Base-by-base conservation (phyloP, 2,329 filamentous ascomycete genomes). In the Gnomoniopsis sp. region DNA sequence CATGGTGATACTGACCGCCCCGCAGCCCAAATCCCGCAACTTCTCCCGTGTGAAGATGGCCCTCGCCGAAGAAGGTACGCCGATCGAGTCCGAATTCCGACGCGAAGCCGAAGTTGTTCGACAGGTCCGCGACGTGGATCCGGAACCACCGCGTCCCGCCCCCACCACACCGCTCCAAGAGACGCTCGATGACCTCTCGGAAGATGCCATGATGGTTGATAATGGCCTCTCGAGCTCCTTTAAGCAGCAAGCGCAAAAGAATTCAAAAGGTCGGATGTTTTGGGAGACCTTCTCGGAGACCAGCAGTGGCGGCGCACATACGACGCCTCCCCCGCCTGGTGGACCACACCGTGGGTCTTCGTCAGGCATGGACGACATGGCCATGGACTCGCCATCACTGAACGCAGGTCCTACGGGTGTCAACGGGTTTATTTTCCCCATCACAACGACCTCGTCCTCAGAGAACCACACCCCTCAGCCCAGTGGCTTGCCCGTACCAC, bases 101-200 rank as follows among this genome's bases (percentile, higher is more conserved):
- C 88, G 92, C 43, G 95, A 99, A 77, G 92, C 93, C 41, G 93
- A 98, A 73, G 95, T 98, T 6, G 91, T 99, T 63, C 90, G 91
- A 53, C 95, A 97, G 73, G 93, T 98, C 30, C 89, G 92, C 46
- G 93, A 97, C 67, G 82, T 88, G 63, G 85, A 86, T 51, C 75
- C 86, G 15, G 82, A 84, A 58, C 76, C 71, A 30, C 69, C 71
- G 59, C 71, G 71, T 65, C 68, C 76, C 56, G 70, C 49, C 8
- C 90, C 90, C 0, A 86, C 76, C 49, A 71, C 91, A 41, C 84
- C 82, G n/a, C 78, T 82, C 2, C 82, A 85, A 33, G 87, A 89
- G 23, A 77, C 77, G 1, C 74, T 90, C 17, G 88, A 91, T 64
- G 88, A 89, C 48, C 83, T 89, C 33, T 81, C 83, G 0, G 88